phyloP scores from a whole-genome alignment of 208 protist genomes.

The Leishmania tropica region DNA sequence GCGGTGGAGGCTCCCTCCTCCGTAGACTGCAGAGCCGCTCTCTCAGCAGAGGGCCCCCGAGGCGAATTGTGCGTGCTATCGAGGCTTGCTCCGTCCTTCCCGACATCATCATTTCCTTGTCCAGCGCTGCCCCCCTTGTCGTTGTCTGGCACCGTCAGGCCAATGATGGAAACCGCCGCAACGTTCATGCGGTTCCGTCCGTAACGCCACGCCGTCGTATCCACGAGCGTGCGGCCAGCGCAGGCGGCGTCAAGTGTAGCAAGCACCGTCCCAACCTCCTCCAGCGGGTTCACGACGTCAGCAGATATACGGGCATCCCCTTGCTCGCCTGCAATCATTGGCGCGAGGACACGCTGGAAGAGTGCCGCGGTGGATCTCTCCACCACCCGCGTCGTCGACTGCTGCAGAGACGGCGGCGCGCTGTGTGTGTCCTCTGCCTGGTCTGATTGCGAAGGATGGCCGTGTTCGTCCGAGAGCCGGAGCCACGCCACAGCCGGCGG shows the following conservation, averaged over 20 bases:
- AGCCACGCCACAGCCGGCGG: constrained; percentile 3
- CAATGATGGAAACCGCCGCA: constrained; percentile 42
- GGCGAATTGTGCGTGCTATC: not conserved
- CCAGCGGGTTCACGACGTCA: constrained; percentile 18
- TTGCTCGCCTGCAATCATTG: not conserved
- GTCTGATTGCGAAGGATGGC: not conserved
- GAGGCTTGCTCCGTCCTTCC: not conserved
- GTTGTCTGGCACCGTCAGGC: constrained; percentile 8
- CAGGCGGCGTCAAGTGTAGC: constrained; percentile 43
- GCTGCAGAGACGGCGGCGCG: not conserved
- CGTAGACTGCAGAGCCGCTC: not conserved
- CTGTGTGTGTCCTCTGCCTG: not conserved
- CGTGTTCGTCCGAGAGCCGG: not conserved
- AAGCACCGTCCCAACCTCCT: constrained; percentile 58
- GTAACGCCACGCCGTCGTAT: constrained; percentile 57
- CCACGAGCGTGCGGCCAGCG: constrained; percentile 43
- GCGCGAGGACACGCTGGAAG: not conserved
- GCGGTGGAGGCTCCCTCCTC: not conserved
- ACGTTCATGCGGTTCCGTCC: constrained; percentile 65
- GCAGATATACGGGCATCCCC: not conserved
- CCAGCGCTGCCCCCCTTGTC: not conserved
- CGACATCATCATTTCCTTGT: not conserved
- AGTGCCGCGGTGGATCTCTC: not conserved
- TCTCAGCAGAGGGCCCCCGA: not conserved
- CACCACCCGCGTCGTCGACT: not conserved